Evolutionary conservation across 257 asterid species (phyloP), one percentile per base, ranked within the genome.

Genomic region (Jaltomata sinuosa): DNA sequence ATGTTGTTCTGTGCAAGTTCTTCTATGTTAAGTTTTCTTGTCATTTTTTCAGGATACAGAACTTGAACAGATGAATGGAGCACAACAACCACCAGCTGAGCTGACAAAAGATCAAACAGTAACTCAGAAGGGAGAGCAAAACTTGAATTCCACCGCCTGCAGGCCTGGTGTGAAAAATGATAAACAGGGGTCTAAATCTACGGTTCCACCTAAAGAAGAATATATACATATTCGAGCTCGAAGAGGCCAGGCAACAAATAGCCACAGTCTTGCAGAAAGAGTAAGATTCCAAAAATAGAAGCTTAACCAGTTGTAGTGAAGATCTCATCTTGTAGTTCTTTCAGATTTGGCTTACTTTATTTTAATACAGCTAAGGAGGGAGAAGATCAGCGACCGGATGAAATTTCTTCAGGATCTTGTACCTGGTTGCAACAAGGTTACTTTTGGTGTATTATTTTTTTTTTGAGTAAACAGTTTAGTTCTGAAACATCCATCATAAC

Each of bases 251-350:
- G 99, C 99, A 2, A 96, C 99, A 18, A 96, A 96, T 87, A 96
- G 97, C 92, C 99, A 96, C 69, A 96, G 99, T 84, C 97, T 96
- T 82, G 99, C 99, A 74, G 99, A 96, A 90, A 92, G 99, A 92
- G 99, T 96, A 89, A 85, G 84, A 27, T 40, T 67, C 64, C 31
- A 36, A 83, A 12, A 61, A 18, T 32, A 38, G 36, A 79, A 11
- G 22, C 59, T 82, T 2, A 12, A 40, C 15, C 25, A 15, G 52
- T 57, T n/a, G 18, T 81, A 34, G 38, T 27, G 10, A 54, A 38
- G 21, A 21, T 55, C 1, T 38, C 79, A 16, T 42, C 21, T 12
- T 9, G 12, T 42, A 53, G 34, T 83, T 69, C 79, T 84, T 53
- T 69, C 88, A 54, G 76, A 82, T 29, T n/a, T 59, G 38, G 47